These are phyloP conservation scores for Pyronema domesticum DNA, from an alignment of 495 filamentous ascomycete genomes.

Conservation along the genomic window DNA sequence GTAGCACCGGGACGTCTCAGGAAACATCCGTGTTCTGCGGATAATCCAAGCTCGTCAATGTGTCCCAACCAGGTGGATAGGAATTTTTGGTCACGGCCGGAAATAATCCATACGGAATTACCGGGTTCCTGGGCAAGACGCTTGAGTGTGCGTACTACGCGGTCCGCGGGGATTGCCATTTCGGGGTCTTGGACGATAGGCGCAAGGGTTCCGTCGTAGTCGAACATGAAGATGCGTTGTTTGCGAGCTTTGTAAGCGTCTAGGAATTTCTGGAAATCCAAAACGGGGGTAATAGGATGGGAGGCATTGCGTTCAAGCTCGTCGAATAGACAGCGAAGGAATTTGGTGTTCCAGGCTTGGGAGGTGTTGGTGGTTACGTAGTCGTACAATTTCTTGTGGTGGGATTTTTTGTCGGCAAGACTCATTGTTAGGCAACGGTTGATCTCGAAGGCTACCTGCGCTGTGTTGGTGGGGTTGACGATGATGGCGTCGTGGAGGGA, in stretches of 20 bases:
- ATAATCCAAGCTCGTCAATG: constrained; percentile 67
- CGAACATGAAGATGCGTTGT: constrained; percentile 85
- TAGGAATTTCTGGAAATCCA: constrained; percentile 54
- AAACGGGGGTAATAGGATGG: constrained; percentile 56
- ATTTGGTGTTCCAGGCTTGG: constrained; percentile 61
- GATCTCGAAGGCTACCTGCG: constrained; percentile 62
- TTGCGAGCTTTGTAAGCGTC: constrained; percentile 49
- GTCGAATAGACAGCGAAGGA: constrained; percentile 53
- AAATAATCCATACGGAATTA: constrained; percentile 96
- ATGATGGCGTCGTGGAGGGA: constrained; percentile 70
- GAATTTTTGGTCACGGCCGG: constrained; percentile 78
- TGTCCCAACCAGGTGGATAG: constrained; percentile 72
- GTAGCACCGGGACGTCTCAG: constrained; percentile 54
- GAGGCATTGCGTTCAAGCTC: constrained; percentile 61
- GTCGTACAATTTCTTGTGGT: constrained; percentile 49
- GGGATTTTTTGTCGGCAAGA: constrained; percentile 37
- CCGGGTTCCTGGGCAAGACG: constrained; percentile 56
- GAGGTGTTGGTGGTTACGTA: constrained; percentile 73
- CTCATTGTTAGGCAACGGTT: constrained; percentile 60
- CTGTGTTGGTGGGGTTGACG: constrained; percentile 85
- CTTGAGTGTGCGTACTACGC: constrained; percentile 59
- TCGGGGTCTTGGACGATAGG: constrained; percentile 81
- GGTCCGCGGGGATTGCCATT: constrained; percentile 69
- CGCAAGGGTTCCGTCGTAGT: constrained; percentile 96
- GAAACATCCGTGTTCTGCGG: constrained; percentile 91